Evolutionary conservation across 1,284 basidiomycete species (phyloP), one percentile per base, ranked within the genome.

Genomic region (Lentinula novae-zelandiae): DNA sequence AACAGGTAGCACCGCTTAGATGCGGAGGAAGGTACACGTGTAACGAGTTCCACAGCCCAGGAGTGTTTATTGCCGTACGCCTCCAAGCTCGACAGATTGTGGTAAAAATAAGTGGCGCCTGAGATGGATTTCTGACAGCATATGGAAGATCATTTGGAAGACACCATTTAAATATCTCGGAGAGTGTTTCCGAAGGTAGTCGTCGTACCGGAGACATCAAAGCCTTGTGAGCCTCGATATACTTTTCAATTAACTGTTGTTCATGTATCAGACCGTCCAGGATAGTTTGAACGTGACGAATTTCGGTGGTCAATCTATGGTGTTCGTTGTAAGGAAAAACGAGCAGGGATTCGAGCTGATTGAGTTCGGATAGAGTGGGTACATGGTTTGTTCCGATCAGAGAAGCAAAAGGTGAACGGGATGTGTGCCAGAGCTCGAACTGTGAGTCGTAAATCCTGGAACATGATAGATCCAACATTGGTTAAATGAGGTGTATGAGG

Each of bases 91-190:
- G 49, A 52, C 61, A 64, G 38, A 64, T 51, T 5, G 40, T 51
- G 8, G 60, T 60, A 9, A 64, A 46, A 10, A 64, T 20, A 6
- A 64, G 48, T n/a, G 63, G 63, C 17, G 63, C 61, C 44, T 64
- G 49, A 13, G 31, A 20, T 7, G 53, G 5, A 39, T 50, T 55
- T 27, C 61, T 53, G 9, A 55, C 59, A 9, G 61, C 48, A 54
- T 60, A 62, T 5, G 38, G 9, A 9, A 54, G 33, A 13, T 31
- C 48, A 6, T 62, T 63, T n/a, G 61, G 63, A 20, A 64, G 61
- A 55, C 63, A 64, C 7, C 39, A 51, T 22, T 54, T 15, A 22
- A 64, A 64, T 42, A 64, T 62, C 17, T 62, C 58, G 22, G 50
- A 34, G 2, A 64, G 44, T 2, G 61, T 50, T 48, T 62, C 63